A percentile compares a stretch with the other conserved stretches of the same genome.
Conservation (phyloP, 1,139 yeast genomes). For the Kodamaea arcana region DNA sequence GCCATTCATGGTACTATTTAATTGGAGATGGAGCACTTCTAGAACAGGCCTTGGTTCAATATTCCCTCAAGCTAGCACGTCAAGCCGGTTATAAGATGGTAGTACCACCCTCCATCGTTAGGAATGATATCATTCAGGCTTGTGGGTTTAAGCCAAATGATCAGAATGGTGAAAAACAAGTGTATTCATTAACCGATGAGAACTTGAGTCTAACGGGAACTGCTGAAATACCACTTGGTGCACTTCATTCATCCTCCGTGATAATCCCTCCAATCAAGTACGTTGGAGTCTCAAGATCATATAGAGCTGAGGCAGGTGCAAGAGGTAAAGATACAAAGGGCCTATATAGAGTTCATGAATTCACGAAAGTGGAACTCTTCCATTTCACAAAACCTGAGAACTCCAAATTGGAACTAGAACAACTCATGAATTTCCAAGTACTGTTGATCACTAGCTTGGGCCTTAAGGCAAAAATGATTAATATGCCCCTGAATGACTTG, state of each 20-base stretch:
- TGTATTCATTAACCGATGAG: constrained; percentile 56
- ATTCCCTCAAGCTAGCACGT: constrained; percentile 66
- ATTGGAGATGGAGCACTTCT: constrained; percentile 82
- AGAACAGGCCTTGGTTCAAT: constrained; percentile 86
- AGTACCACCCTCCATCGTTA: constrained; percentile 83
- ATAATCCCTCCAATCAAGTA: constrained; percentile 47
- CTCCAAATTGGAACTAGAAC: constrained; percentile 54
- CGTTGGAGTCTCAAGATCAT: constrained; percentile 85
- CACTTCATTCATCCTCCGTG: constrained; percentile 42
- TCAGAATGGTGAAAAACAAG: constrained; percentile 80
- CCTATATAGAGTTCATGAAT: constrained; percentile 91
- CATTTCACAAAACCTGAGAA: constrained; percentile 57
- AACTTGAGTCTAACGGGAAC: constrained; percentile 80
- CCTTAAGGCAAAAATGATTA: constrained; percentile 71
- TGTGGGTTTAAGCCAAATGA: constrained; percentile 97
- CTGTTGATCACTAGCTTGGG: constrained; percentile 65
- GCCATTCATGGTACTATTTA: constrained; percentile 86
- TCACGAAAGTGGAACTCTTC: constrained; percentile 92
- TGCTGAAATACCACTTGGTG: constrained; percentile 94
- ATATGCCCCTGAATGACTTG: constrained; percentile 87
- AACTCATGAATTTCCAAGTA: constrained; percentile 61
- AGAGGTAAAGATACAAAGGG: constrained; percentile 93
- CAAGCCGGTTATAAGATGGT: constrained; percentile 64
- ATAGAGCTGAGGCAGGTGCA: constrained; percentile 97
- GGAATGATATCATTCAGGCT: constrained; percentile 71